A percentile compares a stretch with the other conserved stretches of the same genome.
phyloP scores from a whole-genome alignment of 805 yeast genomes.

The Candida dajiaensis region DNA sequence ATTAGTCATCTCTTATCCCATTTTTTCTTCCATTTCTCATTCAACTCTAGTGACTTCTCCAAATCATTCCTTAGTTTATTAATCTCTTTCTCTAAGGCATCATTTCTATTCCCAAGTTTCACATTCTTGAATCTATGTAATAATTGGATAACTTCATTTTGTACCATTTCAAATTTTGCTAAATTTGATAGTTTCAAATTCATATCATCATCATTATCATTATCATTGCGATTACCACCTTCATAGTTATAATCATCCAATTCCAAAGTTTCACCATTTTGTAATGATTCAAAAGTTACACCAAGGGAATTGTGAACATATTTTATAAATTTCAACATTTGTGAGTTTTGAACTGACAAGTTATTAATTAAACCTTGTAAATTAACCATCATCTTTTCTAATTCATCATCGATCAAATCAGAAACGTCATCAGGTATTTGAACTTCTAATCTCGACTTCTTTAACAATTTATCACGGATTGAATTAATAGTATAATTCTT shows the following conservation, averaged over 20 bases:
- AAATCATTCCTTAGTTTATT: conserved; percentile 13
- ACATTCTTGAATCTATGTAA: conserved; percentile 6
- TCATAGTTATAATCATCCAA: conserved; percentile 5
- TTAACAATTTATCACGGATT: conserved; percentile 15
- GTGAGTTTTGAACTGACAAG: conserved; percentile 10
- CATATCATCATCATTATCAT: background rate
- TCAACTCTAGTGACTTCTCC: conserved; percentile 18
- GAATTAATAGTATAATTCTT: conserved; percentile 11
- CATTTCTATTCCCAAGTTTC: background rate
- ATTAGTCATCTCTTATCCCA: conserved; percentile 6
- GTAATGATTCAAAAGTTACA: conserved; percentile 4
- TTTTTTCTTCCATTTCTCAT: conserved; percentile 23
- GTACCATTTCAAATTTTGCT: conserved; percentile 1
- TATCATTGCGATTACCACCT: too few species aligned
- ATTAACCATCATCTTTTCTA: conserved; percentile 15
- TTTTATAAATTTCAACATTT: conserved; percentile 4
- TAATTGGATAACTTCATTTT: conserved; percentile 5
- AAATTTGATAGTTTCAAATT: background rate
- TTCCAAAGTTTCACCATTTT: conserved; percentile 1
- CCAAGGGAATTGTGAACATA: conserved; percentile 5
- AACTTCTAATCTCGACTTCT: conserved; percentile 7
- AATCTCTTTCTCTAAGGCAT: conserved; percentile 12
- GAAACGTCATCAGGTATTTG: background rate
- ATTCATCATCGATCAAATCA: conserved; percentile 14
- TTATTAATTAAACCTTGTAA: conserved; percentile 14